Percentiles rank a stretch among this genome's conserved stretches.
These are phyloP conservation scores for Metroxylon sagu DNA, from an alignment of 176 grass and related monocot genomes.

Conservation along the genomic window DNA sequence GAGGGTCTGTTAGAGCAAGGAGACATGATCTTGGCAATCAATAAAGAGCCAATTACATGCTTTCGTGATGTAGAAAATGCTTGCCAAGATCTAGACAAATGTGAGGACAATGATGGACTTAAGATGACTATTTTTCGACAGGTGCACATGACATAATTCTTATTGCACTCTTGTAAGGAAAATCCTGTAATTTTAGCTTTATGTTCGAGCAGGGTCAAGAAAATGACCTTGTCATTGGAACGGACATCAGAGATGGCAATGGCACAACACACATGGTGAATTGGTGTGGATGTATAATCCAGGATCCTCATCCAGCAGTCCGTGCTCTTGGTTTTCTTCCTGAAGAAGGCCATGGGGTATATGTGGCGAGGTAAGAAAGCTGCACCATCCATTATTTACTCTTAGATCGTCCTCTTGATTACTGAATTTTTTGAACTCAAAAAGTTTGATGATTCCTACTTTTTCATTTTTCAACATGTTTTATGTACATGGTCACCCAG, in stretches of 20 bases:
- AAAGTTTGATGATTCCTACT: no score
- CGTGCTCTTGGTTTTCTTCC: constrained; percentile 92
- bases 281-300: constrained; percentile 97
- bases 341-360: constrained; percentile 97
- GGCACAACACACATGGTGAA: constrained; percentile 90
- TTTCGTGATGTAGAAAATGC: constrained; percentile 87
- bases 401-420: no score
- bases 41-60: constrained; percentile 89
- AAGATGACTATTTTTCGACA: constrained; percentile 96
- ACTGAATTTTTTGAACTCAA: no score
- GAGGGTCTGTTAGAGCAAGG: constrained; percentile 91
- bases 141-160: constrained; percentile 1
- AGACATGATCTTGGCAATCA: constrained; percentile 96
- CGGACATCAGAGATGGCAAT: constrained; percentile 91
- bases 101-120: constrained; percentile 40
- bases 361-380: constrained; percentile 76
- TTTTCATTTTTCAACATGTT: no score
- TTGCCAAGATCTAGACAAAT: constrained; percentile 75
- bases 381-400: not conserved
- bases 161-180: not conserved
- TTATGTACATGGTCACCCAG: no score
- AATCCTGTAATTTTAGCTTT: constrained; percentile 7
- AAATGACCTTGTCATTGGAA: constrained; percentile 76
- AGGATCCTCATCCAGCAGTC: constrained; percentile 93
- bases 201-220: constrained; percentile 70